A percentile compares a stretch with the other conserved stretches of the same genome.
Evolutionary conservation across 441 rosid species (phyloP).

Genomic region (Erysimum cheiri): DNA sequence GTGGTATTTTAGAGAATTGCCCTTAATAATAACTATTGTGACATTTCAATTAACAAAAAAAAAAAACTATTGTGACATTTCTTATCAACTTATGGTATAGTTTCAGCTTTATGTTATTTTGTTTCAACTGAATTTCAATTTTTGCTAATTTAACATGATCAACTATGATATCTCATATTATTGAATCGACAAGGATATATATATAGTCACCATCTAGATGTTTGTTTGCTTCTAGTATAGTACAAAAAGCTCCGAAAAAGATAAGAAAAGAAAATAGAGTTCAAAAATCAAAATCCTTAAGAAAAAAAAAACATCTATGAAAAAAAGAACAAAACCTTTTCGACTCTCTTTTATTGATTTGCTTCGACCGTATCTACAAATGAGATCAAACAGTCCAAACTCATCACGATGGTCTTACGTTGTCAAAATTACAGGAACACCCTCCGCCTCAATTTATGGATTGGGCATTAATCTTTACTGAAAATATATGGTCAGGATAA

Average conservation of each 20-base stretch:
- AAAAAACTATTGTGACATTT: background rate
- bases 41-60: no score
- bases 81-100: background rate
- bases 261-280: conserved; percentile 8
- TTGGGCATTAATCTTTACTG: background rate
- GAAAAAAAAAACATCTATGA: conserved; percentile 5
- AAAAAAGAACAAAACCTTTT: background rate
- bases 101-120: conserved; percentile 14
- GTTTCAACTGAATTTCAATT: background rate
- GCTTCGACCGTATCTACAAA: conserved; percentile 20
- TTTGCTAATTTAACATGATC: conserved; percentile 13
- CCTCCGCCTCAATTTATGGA: conserved; percentile 15
- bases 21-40: no score
- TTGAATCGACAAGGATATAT: conserved; percentile 41
- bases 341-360: background rate
- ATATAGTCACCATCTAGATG: conserved; percentile 34
- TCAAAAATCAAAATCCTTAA: conserved; percentile 22
- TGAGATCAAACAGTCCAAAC: conserved; percentile 18
- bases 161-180: conserved; percentile 24
- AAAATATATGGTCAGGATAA: background rate
- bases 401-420: background rate
- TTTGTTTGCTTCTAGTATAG: conserved; percentile 31
- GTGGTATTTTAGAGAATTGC: no score
- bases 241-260: conserved; percentile 20
- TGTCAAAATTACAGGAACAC: background rate